These are phyloP conservation scores for Phtheirospermum japonicum DNA, from an alignment of 257 asterid genomes.

Conservation along the genomic window DNA sequence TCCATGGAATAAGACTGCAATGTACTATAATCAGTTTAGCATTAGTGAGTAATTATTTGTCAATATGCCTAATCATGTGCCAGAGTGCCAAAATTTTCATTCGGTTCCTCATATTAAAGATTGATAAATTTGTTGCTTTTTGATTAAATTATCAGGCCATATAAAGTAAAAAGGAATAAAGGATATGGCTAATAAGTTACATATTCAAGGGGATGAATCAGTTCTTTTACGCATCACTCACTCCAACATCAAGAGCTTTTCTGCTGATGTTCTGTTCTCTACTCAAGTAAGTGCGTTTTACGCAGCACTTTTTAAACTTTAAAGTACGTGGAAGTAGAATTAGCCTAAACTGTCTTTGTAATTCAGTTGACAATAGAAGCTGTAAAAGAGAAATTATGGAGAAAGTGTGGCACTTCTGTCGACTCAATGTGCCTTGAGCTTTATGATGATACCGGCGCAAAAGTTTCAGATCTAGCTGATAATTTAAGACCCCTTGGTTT, in stretches of 20 bases:
- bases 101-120: not conserved
- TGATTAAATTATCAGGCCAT: constrained; percentile 22
- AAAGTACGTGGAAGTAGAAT: not conserved
- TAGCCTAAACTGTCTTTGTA: constrained; percentile 18
- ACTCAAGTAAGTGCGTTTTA: constrained; percentile 44
- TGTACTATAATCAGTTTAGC: too few species aligned
- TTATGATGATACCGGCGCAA: constrained; percentile 66
- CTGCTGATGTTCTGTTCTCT: constrained; percentile 69
- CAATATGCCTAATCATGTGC: too few species aligned
- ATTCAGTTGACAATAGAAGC: constrained; percentile 77
- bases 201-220: constrained; percentile 70
- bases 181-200: constrained; percentile 58
- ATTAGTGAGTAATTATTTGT: too few species aligned
- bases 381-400: constrained; percentile 90
- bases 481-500: constrained; percentile 69
- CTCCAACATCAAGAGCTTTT: constrained; percentile 83
- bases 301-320: not conserved
- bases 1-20: constrained; percentile 2
- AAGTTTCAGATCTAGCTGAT: constrained; percentile 60
- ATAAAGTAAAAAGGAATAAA: constrained; percentile 15
- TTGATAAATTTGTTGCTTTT: constrained; percentile 1
- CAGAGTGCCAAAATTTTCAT: not conserved
- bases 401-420: constrained; percentile 87
- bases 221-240: constrained; percentile 70
- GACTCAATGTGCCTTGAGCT: constrained; percentile 84